Evolutionary conservation across 2,329 filamentous ascomycete species (phyloP), one percentile per base, ranked within the genome.

Genomic region (Stachybotrys elegans): DNA sequence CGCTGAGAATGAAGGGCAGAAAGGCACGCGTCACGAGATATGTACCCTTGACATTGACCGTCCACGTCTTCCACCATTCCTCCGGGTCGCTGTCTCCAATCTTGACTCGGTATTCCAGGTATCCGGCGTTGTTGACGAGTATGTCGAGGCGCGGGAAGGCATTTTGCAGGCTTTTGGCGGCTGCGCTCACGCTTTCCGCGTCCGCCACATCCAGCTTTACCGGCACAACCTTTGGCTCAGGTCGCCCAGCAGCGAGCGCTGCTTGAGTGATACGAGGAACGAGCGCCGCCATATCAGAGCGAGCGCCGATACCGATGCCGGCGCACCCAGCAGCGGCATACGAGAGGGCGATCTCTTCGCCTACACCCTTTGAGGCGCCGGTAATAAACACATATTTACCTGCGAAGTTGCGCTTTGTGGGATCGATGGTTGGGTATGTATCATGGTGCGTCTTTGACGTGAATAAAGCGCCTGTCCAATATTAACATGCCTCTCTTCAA

Each of bases 311-410:
- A 14, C 71, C 72, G 44, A 84, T 76, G 22, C 61, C 57, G 1
- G 70, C 66, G 22, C 71, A 73, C 5, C 74, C 73, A 5, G 78
- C 77, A 50, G 63, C 63, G 17, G 78, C 79, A 51, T 72, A 83
- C 9, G 75, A 71, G n/a, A 76, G 54, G 1, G 77, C 78, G 4
- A 71, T 76, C 13, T 71, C 68, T 3, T 64, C 65, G 6, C 80
- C 79, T 27, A 81, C 70, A 4, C 78, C 77, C 31, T 70, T 72
- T 3, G 72, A 75, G 0, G 72, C 77, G 8, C 78, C 79, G 1
- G 71, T 78, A 41, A 83, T 71, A 45, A 84, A 66, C 37, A 71
- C 58, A 7, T 58, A 56, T 42, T 65, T 66, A 6, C 62, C 62
- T 4, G 54, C 42, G 22, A 73, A 66, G 47, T 71, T 51, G 27